phyloP scores from a whole-genome alignment of 176 grass and related monocot genomes.

The Pontederia paniculata region DNA sequence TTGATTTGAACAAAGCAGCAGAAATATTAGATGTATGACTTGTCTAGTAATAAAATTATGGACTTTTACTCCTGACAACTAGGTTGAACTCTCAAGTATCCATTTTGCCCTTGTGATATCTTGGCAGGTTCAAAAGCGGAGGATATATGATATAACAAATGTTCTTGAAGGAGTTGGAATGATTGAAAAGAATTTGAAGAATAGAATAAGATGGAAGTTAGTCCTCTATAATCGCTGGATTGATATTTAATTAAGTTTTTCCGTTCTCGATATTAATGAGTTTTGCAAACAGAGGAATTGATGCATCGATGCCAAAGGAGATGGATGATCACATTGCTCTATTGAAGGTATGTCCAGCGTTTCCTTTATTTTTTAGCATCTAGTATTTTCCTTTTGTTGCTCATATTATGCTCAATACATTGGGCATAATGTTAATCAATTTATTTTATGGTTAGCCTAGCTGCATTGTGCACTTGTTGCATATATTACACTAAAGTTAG shows the following conservation, averaged over 20 bases:
- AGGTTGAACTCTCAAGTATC: constrained; percentile 1
- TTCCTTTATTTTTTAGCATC: neutral
- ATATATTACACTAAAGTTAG: too few relatives aligned
- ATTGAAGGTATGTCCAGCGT: constrained; percentile 42
- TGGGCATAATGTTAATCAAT: too few relatives aligned
- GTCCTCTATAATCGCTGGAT: neutral
- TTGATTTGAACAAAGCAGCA: constrained; percentile 94
- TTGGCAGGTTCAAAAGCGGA: constrained; percentile 84
- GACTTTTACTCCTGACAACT: neutral
- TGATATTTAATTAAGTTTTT: constrained; percentile 5
- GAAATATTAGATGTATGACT: constrained; percentile 57
- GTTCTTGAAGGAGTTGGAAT: constrained; percentile 91
- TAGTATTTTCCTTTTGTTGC: too few relatives aligned
- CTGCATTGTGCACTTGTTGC: too few relatives aligned
- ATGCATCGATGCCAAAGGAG: constrained; percentile 68
- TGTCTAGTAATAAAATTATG: neutral
- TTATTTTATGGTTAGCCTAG: too few relatives aligned
- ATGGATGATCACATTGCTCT: constrained; percentile 41
- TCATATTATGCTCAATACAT: too few relatives aligned
- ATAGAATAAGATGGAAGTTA: constrained; percentile 90
- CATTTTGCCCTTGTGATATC: constrained; percentile 24
- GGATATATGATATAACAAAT: constrained; percentile 99
- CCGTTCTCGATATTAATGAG: constrained; percentile 24
- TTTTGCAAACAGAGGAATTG: constrained; percentile 56
- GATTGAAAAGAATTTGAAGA: constrained; percentile 84